phyloP scores from a whole-genome alignment of 2,329 filamentous ascomycete genomes.

The Colletotrichum australisinense region DNA sequence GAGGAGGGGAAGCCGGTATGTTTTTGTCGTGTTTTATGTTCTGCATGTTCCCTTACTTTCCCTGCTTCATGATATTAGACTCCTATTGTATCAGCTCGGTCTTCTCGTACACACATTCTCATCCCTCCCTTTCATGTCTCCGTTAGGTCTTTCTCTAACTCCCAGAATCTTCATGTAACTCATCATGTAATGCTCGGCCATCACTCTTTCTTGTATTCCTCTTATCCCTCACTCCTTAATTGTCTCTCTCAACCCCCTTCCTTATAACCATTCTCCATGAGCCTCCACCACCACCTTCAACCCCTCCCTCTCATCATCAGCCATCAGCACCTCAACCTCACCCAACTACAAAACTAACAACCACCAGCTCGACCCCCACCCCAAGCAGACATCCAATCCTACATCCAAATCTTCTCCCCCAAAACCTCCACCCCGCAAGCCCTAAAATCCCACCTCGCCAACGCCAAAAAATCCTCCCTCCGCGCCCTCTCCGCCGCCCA shows the following conservation, averaged over 20 bases:
- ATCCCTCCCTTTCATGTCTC: too few species aligned
- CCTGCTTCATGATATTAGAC: too few species aligned
- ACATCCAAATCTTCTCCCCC: slow-evolving; percentile 74
- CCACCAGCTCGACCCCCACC: slow-evolving; percentile 57
- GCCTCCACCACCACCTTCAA: neutral
- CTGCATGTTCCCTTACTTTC: too few species aligned
- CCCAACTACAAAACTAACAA: neutral
- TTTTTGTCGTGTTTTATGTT: neutral
- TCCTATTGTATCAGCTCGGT: too few species aligned
- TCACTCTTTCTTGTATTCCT: too few species aligned
- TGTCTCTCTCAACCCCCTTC: too few species aligned
- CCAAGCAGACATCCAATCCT: slow-evolving; percentile 70
- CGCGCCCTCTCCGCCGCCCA: slow-evolving; percentile 67
- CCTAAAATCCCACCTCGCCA: slow-evolving; percentile 71
- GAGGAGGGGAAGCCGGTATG: slow-evolving; percentile 49
- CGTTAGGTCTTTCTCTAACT: too few species aligned
- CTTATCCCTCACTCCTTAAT: too few species aligned
- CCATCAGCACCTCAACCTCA: too few species aligned
- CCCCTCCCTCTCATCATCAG: slow-evolving; percentile 5
- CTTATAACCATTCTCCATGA: neutral
- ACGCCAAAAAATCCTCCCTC: slow-evolving; percentile 72
- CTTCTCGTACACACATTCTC: too few species aligned
- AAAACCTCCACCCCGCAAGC: slow-evolving; percentile 69
- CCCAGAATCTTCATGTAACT: accelerated
- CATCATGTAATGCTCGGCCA: neutral